Conservation (phyloP, 2,329 filamentous ascomycete species). For the Penicillium sp. region DNA sequence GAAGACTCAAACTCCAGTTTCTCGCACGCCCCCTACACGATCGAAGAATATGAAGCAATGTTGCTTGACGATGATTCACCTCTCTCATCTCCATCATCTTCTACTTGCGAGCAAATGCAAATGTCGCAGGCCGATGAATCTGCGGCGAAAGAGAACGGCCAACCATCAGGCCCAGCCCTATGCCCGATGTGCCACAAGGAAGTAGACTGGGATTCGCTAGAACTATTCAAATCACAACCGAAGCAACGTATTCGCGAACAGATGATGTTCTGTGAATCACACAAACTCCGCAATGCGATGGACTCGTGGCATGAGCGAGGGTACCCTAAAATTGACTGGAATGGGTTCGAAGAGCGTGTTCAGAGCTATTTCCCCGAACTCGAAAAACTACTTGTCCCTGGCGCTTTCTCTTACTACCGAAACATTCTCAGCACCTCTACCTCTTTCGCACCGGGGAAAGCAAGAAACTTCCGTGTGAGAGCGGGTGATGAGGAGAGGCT, state of each 20-base stretch:
- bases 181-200: slow-evolving; percentile 67
- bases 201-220: slow-evolving; percentile 57
- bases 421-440: slow-evolving; percentile 54
- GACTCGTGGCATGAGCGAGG: slow-evolving; percentile 51
- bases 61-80: slow-evolving; percentile 28
- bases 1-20: slow-evolving; percentile 26
- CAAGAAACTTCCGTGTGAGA: slow-evolving; percentile 58
- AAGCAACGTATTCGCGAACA: slow-evolving; percentile 38
- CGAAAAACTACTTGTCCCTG: slow-evolving; percentile 56
- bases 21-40: slow-evolving; percentile 27
- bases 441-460: slow-evolving; percentile 57
- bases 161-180: slow-evolving; percentile 26
- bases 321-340: slow-evolving; percentile 74
- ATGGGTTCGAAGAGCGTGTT: slow-evolving; percentile 58
- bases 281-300: slow-evolving; percentile 57
- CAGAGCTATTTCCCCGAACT: slow-evolving; percentile 56
- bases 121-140: slow-evolving; percentile 14
- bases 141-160: slow-evolving; percentile 3
- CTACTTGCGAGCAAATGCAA: slow-evolving; percentile 20
- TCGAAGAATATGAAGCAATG: slow-evolving; percentile 12
- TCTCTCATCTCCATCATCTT: slow-evolving; percentile 29
- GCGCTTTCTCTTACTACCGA: slow-evolving; percentile 58
- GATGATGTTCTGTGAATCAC: slow-evolving; percentile 60
- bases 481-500: slow-evolving; percentile 43
- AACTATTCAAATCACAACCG: slow-evolving; percentile 47